Conservation (phyloP, 495 filamentous ascomycete genomes). For the Barbatosphaeria neglecta region DNA sequence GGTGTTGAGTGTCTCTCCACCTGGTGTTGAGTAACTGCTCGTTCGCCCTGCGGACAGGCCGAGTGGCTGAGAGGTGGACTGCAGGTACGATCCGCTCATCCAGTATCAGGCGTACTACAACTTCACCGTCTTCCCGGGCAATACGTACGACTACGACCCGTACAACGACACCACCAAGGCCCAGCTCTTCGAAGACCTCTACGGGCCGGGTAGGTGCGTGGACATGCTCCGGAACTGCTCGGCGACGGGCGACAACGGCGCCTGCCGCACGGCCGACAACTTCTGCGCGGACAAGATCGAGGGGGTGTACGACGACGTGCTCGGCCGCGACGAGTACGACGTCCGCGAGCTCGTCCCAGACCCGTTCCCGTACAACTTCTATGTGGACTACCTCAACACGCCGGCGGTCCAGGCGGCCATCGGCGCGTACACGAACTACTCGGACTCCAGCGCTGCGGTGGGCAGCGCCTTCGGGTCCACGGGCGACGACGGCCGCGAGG, state of each 20-base stretch:
- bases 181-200: conserved; percentile 49
- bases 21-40: neutral
- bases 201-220: conserved; percentile 50
- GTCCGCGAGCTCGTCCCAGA: conserved; percentile 44
- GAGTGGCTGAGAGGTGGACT: conserved; percentile 16
- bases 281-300: conserved; percentile 48
- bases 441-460: conserved; percentile 34
- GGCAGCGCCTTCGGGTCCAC: conserved; percentile 38
- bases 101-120: conserved; percentile 57
- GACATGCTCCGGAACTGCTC: conserved; percentile 44
- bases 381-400: conserved; percentile 47
- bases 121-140: conserved; percentile 42
- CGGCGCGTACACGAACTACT: conserved; percentile 48
- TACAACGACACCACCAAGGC: conserved; percentile 32
- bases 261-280: conserved; percentile 28
- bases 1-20: neutral
- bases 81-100: conserved; percentile 47
- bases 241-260: conserved; percentile 10
- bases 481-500: conserved; percentile 44
- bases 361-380: conserved; percentile 50
- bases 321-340: conserved; percentile 49
- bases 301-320: conserved; percentile 36
- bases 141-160: conserved; percentile 48
- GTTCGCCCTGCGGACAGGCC: too few species aligned
- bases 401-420: conserved; percentile 44